Evolutionary conservation across 2,329 filamentous ascomycete genomes (phyloP).

Genomic region (Xylogone sp.): DNA sequence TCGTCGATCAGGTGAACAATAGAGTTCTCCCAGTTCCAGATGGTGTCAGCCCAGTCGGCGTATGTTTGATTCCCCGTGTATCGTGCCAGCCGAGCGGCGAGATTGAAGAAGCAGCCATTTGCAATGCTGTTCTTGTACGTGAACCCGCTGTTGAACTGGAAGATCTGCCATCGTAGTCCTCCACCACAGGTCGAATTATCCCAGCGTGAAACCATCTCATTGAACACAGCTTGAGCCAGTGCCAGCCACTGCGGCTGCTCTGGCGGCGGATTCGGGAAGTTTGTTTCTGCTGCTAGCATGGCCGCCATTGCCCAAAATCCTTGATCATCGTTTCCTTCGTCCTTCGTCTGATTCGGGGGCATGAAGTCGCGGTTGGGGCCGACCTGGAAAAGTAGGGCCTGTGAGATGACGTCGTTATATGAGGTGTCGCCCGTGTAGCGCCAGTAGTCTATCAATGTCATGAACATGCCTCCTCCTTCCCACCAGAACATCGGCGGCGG

Average conservation of each 20-base stretch:
- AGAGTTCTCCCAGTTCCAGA: constrained; percentile 57
- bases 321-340: constrained; percentile 68
- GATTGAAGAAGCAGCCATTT: constrained; percentile 61
- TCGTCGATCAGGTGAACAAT: constrained; percentile 58
- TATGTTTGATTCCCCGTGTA: constrained; percentile 68
- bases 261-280: constrained; percentile 54
- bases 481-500: constrained; percentile 52
- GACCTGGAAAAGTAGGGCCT: constrained; percentile 55
- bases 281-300: constrained; percentile 62
- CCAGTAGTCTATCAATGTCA: constrained; percentile 68
- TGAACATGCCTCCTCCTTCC: constrained; percentile 71
- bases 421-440: constrained; percentile 54
- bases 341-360: constrained; percentile 55
- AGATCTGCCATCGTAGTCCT: constrained; percentile 76
- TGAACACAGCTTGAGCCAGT: constrained; percentile 67
- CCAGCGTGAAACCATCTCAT: constrained; percentile 62
- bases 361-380: constrained; percentile 57
- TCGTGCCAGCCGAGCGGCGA: constrained; percentile 64
- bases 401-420: constrained; percentile 56
- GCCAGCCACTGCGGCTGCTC: constrained; percentile 57
- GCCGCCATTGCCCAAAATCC: constrained; percentile 67
- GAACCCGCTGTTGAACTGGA: constrained; percentile 69
- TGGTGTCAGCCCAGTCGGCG: constrained; percentile 54
- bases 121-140: constrained; percentile 67
- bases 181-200: constrained; percentile 62